Base-by-base conservation (phyloP, 1,139 yeast species). In the Kluyveromyces marxianus region DNA sequence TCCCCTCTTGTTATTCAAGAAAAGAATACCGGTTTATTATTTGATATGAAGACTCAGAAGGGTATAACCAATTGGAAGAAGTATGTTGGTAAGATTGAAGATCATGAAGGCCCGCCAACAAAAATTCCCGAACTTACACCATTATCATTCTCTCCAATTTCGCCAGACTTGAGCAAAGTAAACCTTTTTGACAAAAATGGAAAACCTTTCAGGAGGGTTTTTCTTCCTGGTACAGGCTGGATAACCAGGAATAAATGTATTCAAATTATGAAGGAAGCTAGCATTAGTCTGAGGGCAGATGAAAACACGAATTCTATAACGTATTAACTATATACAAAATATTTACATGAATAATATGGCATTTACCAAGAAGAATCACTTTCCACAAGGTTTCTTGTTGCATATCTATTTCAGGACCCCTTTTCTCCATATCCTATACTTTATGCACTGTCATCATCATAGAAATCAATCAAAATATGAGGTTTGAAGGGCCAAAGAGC, bases 401-500 rank as follows among this genome's bases (percentile, higher is more conserved):
- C 21, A 14, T 14, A 14, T 14, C 21, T 14, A 14, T 14, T 14
- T 14, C 21, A 14, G 21, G 21, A 14, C 21, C 21, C 21, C 25
- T 35, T 8, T 25, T 6, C 5, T 4, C 14, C 28, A 21, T 37
- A 8, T 37, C 44, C 5, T 41, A 14, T 14, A 14, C 21, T 14
- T 14, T 14, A 14, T 14, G 21, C 21, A 14, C 21, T 41, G 14
- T 25, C 25, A 7, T 29, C 42, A 7, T 41, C 47, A 35, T 44
- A 44, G 35, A 39, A 44, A 41, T 60, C 64, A 53, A 59, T 47
- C 32, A 50, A 50, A 10, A 71, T 59, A 41, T 74, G 74, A 0
- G 97, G 97, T 63, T 82, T 88, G 69, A 89, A 90, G 0, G 97
- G 94, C 97, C 97, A 90, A 25, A 67, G 60, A 40, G 72, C 74